Base-by-base conservation (phyloP, 495 filamentous ascomycete species). In the Podospora anserina region DNA sequence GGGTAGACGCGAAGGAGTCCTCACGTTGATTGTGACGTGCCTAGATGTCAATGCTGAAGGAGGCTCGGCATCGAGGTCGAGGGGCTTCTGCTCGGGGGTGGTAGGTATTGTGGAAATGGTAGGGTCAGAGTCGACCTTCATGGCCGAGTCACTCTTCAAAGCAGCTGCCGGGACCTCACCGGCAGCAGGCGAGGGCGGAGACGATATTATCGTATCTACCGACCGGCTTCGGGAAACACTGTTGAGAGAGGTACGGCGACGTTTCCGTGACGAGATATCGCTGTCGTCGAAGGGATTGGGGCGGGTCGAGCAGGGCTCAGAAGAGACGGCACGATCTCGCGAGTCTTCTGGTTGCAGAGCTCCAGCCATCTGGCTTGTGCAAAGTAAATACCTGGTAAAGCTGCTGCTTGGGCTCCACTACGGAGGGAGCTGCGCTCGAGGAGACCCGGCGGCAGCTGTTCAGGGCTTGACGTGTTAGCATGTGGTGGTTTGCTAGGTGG, bases 281-380 rank as follows among this genome's bases (percentile, higher is more conserved):
- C 78, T 76, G 76, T 83, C 81, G 78, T 84, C 82, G 73, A 86
- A 87, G 39, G 84, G 85, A 66, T 87, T 86, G 54, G 82, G 81
- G 65, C 84, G 82, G 72, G 82, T 82, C 73, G 85, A 85, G 80
- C 83, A 82, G 78, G 84, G 83, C 81, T 87, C 85, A 73, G 84
- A 86, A 72, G 85, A 87, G 77, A 80, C 77, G 69, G 84, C 83
- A 79, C 84, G 83, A 80, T 86, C 83, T 82, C 78, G 81, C 76
- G 80, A 77, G 74, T 83, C 80, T 79, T 83, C 78, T 69, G 61
- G 19, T 4, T 19, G 77, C 77, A 82, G 74, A 76, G 81, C 78
- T 76, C 79, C 79, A 81, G 84, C 84, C 85, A 87, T 87, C 81
- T 81, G 82, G 73, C 70, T 76, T 75, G 72, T 70, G 74, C 69